phyloP scores from a whole-genome alignment of 176 grass and related monocot species.

The Cenchrus purpureus region DNA sequence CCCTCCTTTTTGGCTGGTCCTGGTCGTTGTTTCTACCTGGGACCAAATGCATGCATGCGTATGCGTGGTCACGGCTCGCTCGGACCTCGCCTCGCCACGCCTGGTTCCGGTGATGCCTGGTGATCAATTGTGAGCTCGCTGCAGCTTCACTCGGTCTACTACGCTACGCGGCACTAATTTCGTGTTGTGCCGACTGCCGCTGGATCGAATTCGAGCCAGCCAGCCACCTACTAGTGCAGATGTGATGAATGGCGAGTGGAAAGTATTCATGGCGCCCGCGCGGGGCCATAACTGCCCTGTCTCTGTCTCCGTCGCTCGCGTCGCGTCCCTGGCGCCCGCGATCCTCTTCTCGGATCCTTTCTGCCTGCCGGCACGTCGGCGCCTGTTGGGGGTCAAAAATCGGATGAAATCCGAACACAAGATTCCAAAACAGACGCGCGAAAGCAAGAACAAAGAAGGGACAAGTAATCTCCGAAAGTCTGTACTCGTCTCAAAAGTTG shows the following conservation, averaged over 20 bases:
- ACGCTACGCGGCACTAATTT: not conserved
- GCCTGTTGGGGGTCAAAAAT: too few relatives aligned
- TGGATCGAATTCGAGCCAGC: too few relatives aligned
- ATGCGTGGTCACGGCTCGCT: not conserved
- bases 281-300: not conserved
- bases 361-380: not conserved
- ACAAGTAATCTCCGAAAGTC: too few relatives aligned
- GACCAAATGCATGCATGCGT: conserved; percentile 1
- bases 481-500: too few relatives aligned
- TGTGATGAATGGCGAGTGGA: too few relatives aligned
- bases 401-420: too few relatives aligned
- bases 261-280: conserved; percentile 12
- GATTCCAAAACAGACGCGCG: too few relatives aligned
- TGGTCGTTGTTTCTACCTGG: conserved; percentile 32
- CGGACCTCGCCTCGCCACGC: not conserved
- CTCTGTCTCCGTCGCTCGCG: not conserved
- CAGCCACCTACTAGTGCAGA: not conserved
- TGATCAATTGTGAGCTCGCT: not conserved
- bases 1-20: not conserved
- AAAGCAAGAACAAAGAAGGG: too few relatives aligned
- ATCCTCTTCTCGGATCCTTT: not conserved
- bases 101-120: not conserved
- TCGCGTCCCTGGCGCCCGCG: not conserved
- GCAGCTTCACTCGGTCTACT: not conserved
- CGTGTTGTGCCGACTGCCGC: not conserved